Percentiles rank a stretch among this genome's conserved stretches.
Conservation (phyloP, 805 yeast species). For the Zygosaccharomyces bisporus region DNA sequence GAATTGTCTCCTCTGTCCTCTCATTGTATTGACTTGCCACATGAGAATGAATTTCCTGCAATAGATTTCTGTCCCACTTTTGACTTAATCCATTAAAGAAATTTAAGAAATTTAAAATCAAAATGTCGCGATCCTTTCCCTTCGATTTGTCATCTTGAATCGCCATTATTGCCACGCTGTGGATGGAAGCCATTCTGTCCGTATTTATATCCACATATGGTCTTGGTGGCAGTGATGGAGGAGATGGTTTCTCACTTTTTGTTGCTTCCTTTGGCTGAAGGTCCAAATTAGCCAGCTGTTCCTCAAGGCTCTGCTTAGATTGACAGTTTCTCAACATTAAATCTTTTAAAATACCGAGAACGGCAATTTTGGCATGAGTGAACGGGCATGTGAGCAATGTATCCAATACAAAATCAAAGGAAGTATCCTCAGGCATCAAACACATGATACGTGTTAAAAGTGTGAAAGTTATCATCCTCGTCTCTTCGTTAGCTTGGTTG, state of each 20-base stretch:
- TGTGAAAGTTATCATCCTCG: slow-evolving; percentile 49
- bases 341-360: slow-evolving; percentile 67
- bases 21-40: slow-evolving; percentile 28
- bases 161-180: slow-evolving; percentile 22
- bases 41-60: slow-evolving; percentile 33
- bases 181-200: slow-evolving; percentile 40
- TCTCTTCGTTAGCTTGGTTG: slow-evolving; percentile 36
- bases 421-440: slow-evolving; percentile 49
- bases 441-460: slow-evolving; percentile 62
- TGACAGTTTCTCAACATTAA: slow-evolving; percentile 43
- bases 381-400: slow-evolving; percentile 64
- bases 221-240: slow-evolving; percentile 21
- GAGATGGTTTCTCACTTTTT: slow-evolving; percentile 4
- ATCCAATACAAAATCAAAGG: slow-evolving; percentile 61
- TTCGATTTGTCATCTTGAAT: slow-evolving; percentile 25
- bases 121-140: slow-evolving; percentile 16
- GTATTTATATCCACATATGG: slow-evolving; percentile 42
- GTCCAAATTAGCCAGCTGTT: slow-evolving; percentile 9
- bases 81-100: slow-evolving; percentile 41
- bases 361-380: slow-evolving; percentile 53
- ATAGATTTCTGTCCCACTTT: slow-evolving; percentile 32
- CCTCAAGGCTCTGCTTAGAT: slow-evolving; percentile 8
- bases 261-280: slow-evolving; percentile 2
- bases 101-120: slow-evolving; percentile 53
- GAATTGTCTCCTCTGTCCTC: slow-evolving; percentile 16